Percentiles rank a stretch among this genome's conserved stretches.
These are phyloP conservation scores for Bruguiera parviflora DNA, from an alignment of 345 rosid genomes.

Conservation along the genomic window DNA sequence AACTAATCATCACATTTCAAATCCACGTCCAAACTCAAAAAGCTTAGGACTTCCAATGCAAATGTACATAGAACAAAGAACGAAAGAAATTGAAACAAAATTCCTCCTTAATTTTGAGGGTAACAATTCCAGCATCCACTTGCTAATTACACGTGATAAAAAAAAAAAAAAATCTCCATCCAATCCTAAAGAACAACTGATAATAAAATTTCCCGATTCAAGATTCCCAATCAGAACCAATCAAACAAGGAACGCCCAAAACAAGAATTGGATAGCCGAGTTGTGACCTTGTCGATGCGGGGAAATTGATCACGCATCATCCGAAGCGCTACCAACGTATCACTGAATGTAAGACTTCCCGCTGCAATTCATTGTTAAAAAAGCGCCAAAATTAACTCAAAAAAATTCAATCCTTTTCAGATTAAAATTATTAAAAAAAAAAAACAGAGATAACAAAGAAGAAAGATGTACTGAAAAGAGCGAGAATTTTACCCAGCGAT, in stretches of 20 bases:
- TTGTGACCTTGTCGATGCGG: constrained; percentile 57
- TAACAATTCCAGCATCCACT: too few relatives aligned
- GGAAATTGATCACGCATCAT: constrained; percentile 97
- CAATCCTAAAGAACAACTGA: too few relatives aligned
- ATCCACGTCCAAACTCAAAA: too few relatives aligned
- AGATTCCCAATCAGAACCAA: background rate
- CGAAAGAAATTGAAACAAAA: background rate
- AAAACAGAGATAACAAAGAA: too few relatives aligned
- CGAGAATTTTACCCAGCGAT: constrained; percentile 28
- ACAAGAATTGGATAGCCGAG: background rate
- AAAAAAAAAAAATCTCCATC: too few relatives aligned
- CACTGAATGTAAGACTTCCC: constrained; percentile 71
- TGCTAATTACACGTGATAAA: too few relatives aligned
- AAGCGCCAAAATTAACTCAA: background rate
- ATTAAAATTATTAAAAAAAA: background rate
- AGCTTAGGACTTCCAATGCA: too few relatives aligned
- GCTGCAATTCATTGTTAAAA: constrained; percentile 31
- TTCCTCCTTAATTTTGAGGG: too few relatives aligned
- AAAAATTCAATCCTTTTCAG: background rate
- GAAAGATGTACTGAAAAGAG: background rate
- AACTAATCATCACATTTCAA: too few relatives aligned
- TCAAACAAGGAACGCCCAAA: background rate
- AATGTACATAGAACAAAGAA: background rate
- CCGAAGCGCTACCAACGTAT: constrained; percentile 74
- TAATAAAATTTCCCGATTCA: too few relatives aligned